A percentile compares a stretch with the other conserved stretches of the same genome.
Conservation (phyloP, 2,329 filamentous ascomycete genomes). For the Apiospora kogelbergensis region DNA sequence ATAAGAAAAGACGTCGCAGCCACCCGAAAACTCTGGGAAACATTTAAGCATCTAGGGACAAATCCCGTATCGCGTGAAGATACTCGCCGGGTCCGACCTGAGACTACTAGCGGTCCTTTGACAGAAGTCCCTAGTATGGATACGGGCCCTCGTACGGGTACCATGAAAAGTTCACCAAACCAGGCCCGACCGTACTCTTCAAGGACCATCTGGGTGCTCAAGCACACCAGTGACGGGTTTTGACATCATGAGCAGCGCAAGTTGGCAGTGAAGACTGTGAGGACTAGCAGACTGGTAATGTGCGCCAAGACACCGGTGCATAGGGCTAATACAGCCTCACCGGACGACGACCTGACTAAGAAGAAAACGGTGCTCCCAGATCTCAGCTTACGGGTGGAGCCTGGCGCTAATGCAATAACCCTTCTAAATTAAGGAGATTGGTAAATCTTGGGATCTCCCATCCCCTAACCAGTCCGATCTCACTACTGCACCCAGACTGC, state of each 20-base stretch:
- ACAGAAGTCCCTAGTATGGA: not conserved
- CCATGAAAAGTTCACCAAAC: not conserved
- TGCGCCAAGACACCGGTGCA: not conserved
- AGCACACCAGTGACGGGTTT: not conserved
- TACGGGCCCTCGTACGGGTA: not conserved
- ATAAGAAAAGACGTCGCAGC: not conserved
- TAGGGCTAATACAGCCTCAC: not conserved
- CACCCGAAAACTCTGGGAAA: not conserved
- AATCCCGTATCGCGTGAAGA: not conserved
- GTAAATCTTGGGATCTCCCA: not conserved
- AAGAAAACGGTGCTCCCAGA: not conserved
- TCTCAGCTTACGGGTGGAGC: not conserved
- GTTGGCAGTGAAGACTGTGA: not conserved
- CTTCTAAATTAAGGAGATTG: not conserved
- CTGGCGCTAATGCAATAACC: not conserved
- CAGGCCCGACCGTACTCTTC: not conserved
- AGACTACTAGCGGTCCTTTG: not conserved
- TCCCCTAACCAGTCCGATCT: not conserved
- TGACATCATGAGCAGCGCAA: not conserved
- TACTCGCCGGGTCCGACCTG: not conserved
- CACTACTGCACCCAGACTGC: not conserved
- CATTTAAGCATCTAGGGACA: not conserved
- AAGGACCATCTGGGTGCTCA: not conserved
- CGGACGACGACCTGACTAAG: not conserved
- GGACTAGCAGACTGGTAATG: not conserved